Percentiles rank a stretch among this genome's conserved stretches.
Evolutionary conservation across 1,284 basidiomycete species (phyloP).

Genomic region (Heterobasidion irregulare): DNA sequence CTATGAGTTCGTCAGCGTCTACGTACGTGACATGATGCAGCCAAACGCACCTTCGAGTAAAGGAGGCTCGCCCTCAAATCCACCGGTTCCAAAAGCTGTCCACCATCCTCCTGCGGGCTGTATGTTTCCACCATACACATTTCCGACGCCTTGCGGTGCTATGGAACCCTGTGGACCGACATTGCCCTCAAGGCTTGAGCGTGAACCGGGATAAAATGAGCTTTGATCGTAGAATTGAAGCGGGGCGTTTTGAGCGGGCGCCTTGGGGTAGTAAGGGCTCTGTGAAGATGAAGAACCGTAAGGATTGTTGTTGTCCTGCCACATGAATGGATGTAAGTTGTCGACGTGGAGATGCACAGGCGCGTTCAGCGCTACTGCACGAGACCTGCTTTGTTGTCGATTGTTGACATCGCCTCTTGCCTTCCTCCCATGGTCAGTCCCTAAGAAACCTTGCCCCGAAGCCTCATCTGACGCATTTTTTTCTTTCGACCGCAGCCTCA

Average conservation of each 20-base stretch:
- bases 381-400: background rate
- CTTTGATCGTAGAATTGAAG: slow-evolving; percentile 63
- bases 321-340: slow-evolving; percentile 35
- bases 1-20: slow-evolving; percentile 32
- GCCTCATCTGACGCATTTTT: background rate
- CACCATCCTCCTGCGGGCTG: slow-evolving; percentile 75
- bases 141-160: slow-evolving; percentile 29
- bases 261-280: slow-evolving; percentile 45
- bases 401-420: background rate
- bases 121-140: slow-evolving; percentile 64
- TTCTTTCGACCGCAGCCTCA: background rate
- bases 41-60: slow-evolving; percentile 72
- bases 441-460: background rate
- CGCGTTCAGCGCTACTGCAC: background rate
- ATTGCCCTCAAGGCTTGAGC: slow-evolving; percentile 67
- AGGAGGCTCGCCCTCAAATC: slow-evolving; percentile 91
- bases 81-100: slow-evolving; percentile 93
- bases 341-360: background rate
- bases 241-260: slow-evolving; percentile 38
- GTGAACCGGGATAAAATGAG: slow-evolving; percentile 59
- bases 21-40: slow-evolving; percentile 3
- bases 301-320: slow-evolving; percentile 49
- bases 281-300: slow-evolving; percentile 55
- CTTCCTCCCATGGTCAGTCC: background rate
- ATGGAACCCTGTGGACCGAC: slow-evolving; percentile 52